Evolutionary conservation across 208 protist species (phyloP), one percentile per base, ranked within the genome.

Genomic region (Herpetomonas tarakana): DNA sequence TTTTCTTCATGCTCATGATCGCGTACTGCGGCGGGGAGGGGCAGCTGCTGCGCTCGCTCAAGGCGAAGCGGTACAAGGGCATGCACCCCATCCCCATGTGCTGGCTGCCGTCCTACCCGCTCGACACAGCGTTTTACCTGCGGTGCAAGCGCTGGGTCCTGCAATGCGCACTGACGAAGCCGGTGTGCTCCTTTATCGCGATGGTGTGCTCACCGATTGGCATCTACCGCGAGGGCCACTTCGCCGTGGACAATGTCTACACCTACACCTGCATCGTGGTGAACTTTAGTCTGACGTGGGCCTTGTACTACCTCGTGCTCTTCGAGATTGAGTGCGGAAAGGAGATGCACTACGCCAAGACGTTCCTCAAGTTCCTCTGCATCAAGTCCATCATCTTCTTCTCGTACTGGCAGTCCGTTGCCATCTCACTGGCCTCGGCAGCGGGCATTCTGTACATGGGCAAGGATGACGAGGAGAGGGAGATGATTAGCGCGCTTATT

Each of bases 301-400:
- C 86, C 22, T 69, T 95, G 11, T 95, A 93, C 68, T 95, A 90
- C 57, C 75, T 95, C 12, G 86, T 95, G 41, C 65, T 96, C 19
- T 96, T 96, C 62, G 85, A 92, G 63, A 75, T 92, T 14, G 86
- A 87, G 54, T 74, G 71, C 11, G 73, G 83, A 51, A 86, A 90
- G 54, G 86, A 95, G 51, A 58, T 95, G 71, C 74, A 91, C 62
- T 89, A 90, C 60, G 86, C 78, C 57, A 80, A 84, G 52, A 88
- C 89, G 2, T 85, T 92, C 58, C 60, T 88, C 38, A 95, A 95
- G 71, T 95, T 95, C 59, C 44, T 95, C 11, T 93, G 86, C 58
- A 74, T 95, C 62, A 95, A 95, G 73, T 81, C 78, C 11, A 88
- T 95, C 60, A 95, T 95, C 41, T 91, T 95, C 64, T 93, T 93